Conservation (phyloP, 306 rosid genomes). For the Citrullus mucosospermus region DNA sequence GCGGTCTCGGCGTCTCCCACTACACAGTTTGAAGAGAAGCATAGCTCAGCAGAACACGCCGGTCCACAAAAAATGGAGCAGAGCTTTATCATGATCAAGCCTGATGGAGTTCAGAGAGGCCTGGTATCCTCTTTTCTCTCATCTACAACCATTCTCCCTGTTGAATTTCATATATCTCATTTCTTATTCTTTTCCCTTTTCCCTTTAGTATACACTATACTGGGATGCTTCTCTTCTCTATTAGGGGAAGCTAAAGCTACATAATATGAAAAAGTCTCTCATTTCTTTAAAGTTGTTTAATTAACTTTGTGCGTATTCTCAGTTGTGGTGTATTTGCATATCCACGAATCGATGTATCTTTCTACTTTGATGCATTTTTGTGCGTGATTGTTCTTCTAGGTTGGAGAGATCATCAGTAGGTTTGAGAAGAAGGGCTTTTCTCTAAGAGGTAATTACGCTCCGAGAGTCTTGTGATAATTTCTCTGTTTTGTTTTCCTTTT, state of each 20-base stretch:
- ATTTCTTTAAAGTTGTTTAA: no score
- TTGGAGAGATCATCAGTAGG: constrained; percentile 81
- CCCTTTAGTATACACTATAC: no score
- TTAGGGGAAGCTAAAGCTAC: no score
- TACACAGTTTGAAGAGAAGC: background rate
- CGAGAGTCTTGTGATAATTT: background rate
- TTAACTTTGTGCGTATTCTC: background rate
- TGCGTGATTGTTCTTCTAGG: constrained; percentile 24
- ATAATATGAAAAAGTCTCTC: no score
- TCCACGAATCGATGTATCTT: background rate
- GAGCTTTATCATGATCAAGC: constrained; percentile 14
- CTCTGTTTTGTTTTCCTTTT: background rate
- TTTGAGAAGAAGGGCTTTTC: constrained; percentile 92
- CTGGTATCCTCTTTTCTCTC: background rate
- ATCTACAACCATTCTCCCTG: no score
- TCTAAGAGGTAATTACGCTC: constrained; percentile 42
- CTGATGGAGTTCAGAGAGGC: constrained; percentile 11
- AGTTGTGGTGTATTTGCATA: background rate
- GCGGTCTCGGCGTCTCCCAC: background rate
- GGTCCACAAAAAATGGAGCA: constrained; percentile 2
- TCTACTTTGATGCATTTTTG: background rate
- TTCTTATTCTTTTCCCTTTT: background rate
- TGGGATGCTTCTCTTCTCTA: no score
- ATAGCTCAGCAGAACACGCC: background rate
- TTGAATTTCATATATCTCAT: no score